Evolutionary conservation across 2,329 filamentous ascomycete species (phyloP), one percentile per base, ranked within the genome.

Genomic region (Sarocladium strictum): DNA sequence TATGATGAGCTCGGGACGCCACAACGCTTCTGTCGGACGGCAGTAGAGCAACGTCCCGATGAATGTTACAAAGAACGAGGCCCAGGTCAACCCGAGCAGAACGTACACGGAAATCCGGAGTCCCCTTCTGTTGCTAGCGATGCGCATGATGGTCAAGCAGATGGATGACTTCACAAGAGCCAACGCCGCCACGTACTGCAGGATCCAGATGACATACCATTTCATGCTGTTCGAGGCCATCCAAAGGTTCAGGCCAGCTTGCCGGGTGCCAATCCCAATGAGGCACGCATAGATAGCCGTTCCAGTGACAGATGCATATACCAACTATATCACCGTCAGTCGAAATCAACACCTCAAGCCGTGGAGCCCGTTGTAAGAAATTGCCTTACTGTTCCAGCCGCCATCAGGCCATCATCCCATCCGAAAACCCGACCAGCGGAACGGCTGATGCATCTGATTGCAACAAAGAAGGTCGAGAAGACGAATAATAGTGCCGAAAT

Each of bases 151-250:
- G 6, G 64, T 65, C 12, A 61, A 47, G 56, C 63, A 65, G 47
- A 65, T 60, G 10, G 64, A 65, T 1, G 58, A 59, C 40, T 65
- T 65, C 58, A 65, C 57, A 17, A 61, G 55, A 12, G 61, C 58
- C 23, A 65, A 54, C 3, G 58, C 57, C 29, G 55, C 38, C 21
- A 65, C 60, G 55, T 65, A 65, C 15, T 61, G 54, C n/a, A 65
- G 43, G 51, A 65, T 64, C 61, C 63, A 65, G 32, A 65, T 56
- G 29, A 61, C 60, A 33, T 63, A 59, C 17, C 57, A 60, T 32
- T 63, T 64, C 50, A 53, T 53, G 50, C 32, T 38, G 32, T 53
- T 40, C 50, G 24, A 3, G n/a, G 56, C 55, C 56, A 64, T 56
- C 56, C 55, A 61, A 24, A 37, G 33, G 52, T 65, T 65, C 14